Evolutionary conservation across 176 grass and related monocot genomes (phyloP).

Genomic region (Echinochloa phyllopogon): DNA sequence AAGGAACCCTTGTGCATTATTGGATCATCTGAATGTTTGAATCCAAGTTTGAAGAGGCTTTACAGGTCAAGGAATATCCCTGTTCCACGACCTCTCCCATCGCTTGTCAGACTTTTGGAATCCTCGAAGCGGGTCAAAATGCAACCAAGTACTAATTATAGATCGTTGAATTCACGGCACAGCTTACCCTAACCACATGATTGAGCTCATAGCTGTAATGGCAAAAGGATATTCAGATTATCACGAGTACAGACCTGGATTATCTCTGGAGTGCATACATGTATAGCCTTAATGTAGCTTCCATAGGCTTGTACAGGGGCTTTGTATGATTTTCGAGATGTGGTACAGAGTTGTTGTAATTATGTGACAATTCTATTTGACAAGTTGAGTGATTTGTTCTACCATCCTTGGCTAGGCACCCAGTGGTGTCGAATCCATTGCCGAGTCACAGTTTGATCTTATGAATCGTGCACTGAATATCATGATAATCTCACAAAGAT

Average conservation of each 20-base stretch:
- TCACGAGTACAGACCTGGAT: neutral
- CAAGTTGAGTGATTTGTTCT: conserved; percentile 6
- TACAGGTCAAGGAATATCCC: conserved; percentile 90
- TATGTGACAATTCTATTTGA: neutral
- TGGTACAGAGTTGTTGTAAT: conserved; percentile 35
- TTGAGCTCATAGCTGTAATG: conserved; percentile 26
- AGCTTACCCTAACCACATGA: conserved; percentile 41
- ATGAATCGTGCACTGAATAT: neutral
- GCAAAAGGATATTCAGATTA: neutral
- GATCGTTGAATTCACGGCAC: conserved; percentile 45
- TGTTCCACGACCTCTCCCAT: conserved; percentile 77
- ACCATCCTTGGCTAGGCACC: neutral
- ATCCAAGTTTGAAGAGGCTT: conserved; percentile 77
- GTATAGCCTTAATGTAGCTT: neutral
- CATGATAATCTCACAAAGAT: neutral
- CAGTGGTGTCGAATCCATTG: neutral
- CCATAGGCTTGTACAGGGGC: neutral
- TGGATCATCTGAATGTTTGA: conserved; percentile 68
- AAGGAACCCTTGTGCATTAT: conserved; percentile 31
- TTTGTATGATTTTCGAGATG: conserved; percentile 21
- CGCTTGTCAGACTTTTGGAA: conserved; percentile 66
- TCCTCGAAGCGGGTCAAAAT: conserved; percentile 70
- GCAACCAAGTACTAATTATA: conserved; percentile 36
- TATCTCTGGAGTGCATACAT: neutral
- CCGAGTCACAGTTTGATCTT: neutral